A percentile compares a stretch with the other conserved stretches of the same genome.
phyloP scores from a whole-genome alignment of 495 filamentous ascomycete species.

The Penicillium waksmanii region DNA sequence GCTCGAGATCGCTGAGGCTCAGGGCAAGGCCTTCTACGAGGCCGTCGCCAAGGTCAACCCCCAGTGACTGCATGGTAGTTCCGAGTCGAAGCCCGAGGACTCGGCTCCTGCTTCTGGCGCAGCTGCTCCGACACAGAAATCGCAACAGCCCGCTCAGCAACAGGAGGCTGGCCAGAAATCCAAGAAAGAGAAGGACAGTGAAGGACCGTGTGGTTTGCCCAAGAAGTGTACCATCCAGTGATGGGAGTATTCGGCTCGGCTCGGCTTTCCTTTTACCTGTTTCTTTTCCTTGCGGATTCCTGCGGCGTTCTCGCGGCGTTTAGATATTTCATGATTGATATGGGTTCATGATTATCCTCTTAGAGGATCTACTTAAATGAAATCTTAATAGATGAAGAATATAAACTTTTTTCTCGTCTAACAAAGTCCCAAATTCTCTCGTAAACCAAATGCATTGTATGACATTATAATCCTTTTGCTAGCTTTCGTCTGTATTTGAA shows the following conservation, averaged over 20 bases:
- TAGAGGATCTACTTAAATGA: neutral
- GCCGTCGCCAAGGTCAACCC: slow-evolving; percentile 73
- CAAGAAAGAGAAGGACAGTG: slow-evolving; percentile 41
- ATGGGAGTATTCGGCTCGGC: slow-evolving; percentile 21
- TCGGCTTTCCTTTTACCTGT: slow-evolving; percentile 15
- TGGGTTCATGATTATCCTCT: slow-evolving; percentile 11
- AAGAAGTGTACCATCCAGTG: slow-evolving; percentile 66
- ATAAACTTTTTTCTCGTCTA: neutral
- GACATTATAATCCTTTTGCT: neutral
- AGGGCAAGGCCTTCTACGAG: slow-evolving; percentile 88
- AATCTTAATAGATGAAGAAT: neutral
- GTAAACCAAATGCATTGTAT: too few species aligned
- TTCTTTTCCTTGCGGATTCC: slow-evolving; percentile 17
- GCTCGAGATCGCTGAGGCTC: slow-evolving; percentile 73
- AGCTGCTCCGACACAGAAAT: slow-evolving; percentile 24
- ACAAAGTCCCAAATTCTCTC: neutral
- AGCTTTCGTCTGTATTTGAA: neutral
- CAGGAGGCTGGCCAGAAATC: slow-evolving; percentile 35
- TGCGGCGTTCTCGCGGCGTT: slow-evolving; percentile 29
- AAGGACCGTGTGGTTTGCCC: slow-evolving; percentile 73
- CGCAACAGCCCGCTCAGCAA: slow-evolving; percentile 28
- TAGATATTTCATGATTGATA: slow-evolving; percentile 21
- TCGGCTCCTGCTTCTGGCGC: slow-evolving; percentile 31
- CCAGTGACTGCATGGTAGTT: slow-evolving; percentile 83
- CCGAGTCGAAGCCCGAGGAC: slow-evolving; percentile 37